Evolutionary conservation across 192 early-diverging fungal genomes (phyloP), one percentile per base, ranked within the genome.

Genomic region (Linnemannia schmuckeri): DNA sequence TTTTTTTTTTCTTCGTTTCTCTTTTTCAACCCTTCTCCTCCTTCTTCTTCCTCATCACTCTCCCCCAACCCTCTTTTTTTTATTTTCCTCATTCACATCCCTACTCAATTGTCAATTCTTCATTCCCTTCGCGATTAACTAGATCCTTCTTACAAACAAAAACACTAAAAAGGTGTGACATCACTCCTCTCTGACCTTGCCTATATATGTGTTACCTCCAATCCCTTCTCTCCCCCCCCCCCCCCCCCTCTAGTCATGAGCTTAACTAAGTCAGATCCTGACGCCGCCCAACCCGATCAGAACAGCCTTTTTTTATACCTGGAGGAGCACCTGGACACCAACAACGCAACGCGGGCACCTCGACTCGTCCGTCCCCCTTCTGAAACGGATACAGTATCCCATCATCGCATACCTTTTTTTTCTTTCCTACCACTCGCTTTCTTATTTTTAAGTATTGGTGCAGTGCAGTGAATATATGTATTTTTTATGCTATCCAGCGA

Each of bases 181-280:
- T 71, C 70, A 7, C 42, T 71, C 6, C 8, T 41, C 22, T 71
- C 22, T 22, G 35, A 71, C n/a, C 55, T n/a, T 57, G 9, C 27
- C 30, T 2, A 0, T 22, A 12, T 66, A 66, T 71, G 18, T 38
- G 70, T 41, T 42, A 41, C 70, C 70, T 42, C 22, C 35, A 37
- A 13, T 20, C 18, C 38, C 12, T 40, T 22, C 27, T 12, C 33
- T 35, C 35, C 69, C 35, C 12, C 17, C 13, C 15, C 37, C 70
- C 27, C 12, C 40, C n/a, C n/a, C n/a, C n/a, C n/a, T n/a, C n/a
- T n/a, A n/a, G n/a, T 71, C 61, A 66, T 66, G 61, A 66, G 61
- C 61, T 66, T 66, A 66, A 66, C 61, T 30, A 66, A 66, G 61
- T 66, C 61, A 66, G 61, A 66, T 66, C 61, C 61, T 66, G 61